phyloP scores from a whole-genome alignment of 805 yeast species.

The Grigorovia humatica region DNA sequence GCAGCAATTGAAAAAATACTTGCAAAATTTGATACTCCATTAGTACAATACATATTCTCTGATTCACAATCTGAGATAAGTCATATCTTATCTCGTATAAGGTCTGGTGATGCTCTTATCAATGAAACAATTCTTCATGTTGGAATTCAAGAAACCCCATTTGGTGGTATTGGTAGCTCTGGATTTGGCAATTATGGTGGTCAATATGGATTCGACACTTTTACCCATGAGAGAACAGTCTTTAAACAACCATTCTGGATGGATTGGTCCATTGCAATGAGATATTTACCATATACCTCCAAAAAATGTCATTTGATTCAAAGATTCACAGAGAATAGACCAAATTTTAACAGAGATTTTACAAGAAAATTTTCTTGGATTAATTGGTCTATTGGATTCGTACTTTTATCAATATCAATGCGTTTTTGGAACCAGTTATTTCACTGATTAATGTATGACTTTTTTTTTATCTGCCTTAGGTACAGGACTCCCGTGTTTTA shows the following conservation, averaged over 20 bases:
- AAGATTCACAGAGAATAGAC: conserved; percentile 23
- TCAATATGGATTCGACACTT: conserved; percentile 51
- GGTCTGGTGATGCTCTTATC: conserved; percentile 63
- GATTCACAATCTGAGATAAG: conserved; percentile 37
- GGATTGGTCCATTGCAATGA: conserved; percentile 45
- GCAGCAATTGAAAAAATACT: conserved; percentile 37
- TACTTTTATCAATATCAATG: not conserved
- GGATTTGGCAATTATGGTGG: conserved; percentile 86
- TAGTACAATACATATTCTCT: conserved; percentile 67
- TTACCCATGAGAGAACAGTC: conserved; percentile 64
- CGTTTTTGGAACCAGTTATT: not conserved
- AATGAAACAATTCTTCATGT: conserved; percentile 70
- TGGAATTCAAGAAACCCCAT: conserved; percentile 60
- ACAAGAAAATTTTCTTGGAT: conserved; percentile 1
- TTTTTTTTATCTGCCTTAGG: too few relatives aligned
- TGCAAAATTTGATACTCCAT: conserved; percentile 56
- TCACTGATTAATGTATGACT: not conserved
- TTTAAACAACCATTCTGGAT: conserved; percentile 55
- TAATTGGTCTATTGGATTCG: not conserved
- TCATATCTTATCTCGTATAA: conserved; percentile 39
- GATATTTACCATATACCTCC: conserved; percentile 54
- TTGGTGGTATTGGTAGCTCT: conserved; percentile 84
- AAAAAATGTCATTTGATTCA: conserved; percentile 26
- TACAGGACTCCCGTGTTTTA: too few relatives aligned
- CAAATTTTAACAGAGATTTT: conserved; percentile 32